A percentile compares a stretch with the other conserved stretches of the same genome.
Conservation (phyloP, 1,284 basidiomycete genomes). For the Coriolopsis trogii region DNA sequence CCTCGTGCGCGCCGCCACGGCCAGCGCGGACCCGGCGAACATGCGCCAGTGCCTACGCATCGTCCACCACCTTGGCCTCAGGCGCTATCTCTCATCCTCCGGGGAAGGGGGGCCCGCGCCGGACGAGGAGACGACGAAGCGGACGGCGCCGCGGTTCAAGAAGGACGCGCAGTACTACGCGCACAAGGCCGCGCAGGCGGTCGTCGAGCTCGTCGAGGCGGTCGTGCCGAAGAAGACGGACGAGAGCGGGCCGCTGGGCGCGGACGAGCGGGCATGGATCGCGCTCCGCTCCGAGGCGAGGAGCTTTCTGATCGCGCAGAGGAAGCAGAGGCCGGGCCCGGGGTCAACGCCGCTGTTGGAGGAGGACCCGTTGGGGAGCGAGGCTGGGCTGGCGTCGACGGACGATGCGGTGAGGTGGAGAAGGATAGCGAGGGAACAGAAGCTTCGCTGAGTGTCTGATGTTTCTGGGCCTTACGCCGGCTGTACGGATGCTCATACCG, state of each 20-base stretch:
- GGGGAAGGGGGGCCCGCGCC: neutral
- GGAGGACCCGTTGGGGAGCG: conserved; percentile 25
- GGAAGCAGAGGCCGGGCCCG: conserved; percentile 13
- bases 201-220: conserved; percentile 24
- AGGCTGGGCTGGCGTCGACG: conserved; percentile 21
- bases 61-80: conserved; percentile 45
- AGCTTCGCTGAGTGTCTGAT: too few relatives aligned
- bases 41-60: conserved; percentile 64
- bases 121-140: conserved; percentile 1
- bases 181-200: conserved; percentile 25
- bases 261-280: conserved; percentile 23
- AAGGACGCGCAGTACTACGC: conserved; percentile 24
- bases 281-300: conserved; percentile 23
- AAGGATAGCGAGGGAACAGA: conserved; percentile 16
- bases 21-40: conserved; percentile 47
- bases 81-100: neutral
- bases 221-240: conserved; percentile 23
- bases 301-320: conserved; percentile 14
- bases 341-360: conserved; percentile 23
- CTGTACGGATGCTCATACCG: too few relatives aligned
- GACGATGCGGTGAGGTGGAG: conserved; percentile 20
- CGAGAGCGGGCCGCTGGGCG: conserved; percentile 1
- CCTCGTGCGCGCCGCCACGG: conserved; percentile 56
- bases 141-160: conserved; percentile 10
- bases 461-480: too few relatives aligned